Conservation (phyloP, 129 eudicot genomes). For the Ambrosia artemisiifolia region DNA sequence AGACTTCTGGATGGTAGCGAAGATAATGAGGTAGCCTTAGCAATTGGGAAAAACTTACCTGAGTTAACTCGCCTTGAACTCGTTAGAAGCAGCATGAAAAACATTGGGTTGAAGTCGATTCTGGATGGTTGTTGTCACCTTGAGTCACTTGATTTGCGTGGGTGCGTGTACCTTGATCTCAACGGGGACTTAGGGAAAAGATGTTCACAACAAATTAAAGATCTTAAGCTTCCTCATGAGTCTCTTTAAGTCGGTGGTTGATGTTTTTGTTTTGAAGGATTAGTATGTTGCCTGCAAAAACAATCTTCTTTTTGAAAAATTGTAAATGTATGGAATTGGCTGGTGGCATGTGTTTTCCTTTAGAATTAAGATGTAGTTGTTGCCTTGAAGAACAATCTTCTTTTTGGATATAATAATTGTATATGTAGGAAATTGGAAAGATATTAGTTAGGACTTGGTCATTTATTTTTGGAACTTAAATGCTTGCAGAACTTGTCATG, state of each 20-base stretch:
- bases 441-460: too few species aligned
- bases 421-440: too few species aligned
- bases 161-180: not conserved
- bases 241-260: not conserved
- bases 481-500: too few species aligned
- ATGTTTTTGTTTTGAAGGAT: too few species aligned
- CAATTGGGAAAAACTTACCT: not conserved
- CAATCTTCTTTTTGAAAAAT: too few species aligned
- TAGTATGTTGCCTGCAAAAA: too few species aligned
- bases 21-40: not conserved
- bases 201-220: not conserved
- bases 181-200: not conserved
- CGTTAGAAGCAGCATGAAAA: not conserved
- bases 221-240: not conserved
- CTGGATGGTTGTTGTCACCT: not conserved
- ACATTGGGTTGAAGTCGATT: not conserved
- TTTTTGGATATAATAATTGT: too few species aligned
- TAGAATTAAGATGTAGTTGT: too few species aligned
- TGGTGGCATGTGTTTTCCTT: too few species aligned
- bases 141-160: not conserved
- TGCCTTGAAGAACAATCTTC: not conserved
- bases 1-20: too few species aligned
- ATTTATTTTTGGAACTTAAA: too few species aligned
- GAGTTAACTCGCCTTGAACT: not conserved
- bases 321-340: too few species aligned